Evolutionary conservation across 129 eudicot genomes (phyloP).

Genomic region (Artemisia argyi): DNA sequence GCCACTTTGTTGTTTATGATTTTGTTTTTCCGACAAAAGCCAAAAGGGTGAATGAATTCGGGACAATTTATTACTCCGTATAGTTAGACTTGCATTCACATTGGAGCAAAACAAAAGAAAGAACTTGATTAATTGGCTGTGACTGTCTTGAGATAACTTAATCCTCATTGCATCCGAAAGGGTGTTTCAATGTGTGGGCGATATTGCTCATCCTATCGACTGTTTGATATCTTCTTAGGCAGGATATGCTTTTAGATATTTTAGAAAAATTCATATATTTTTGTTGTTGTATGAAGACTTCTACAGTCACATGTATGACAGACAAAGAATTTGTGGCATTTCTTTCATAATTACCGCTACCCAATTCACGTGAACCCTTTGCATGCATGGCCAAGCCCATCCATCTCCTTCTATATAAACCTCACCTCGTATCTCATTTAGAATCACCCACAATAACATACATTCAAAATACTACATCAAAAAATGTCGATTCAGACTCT

Average conservation of each 20-base stretch:
- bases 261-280: constrained; percentile 7
- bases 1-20: not conserved
- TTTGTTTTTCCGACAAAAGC: too few species aligned
- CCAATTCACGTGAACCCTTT: constrained; percentile 35
- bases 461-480: not conserved
- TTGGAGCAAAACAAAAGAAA: not conserved
- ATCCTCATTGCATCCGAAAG: not conserved
- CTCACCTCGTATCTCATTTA: constrained; percentile 15
- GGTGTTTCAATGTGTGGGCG: constrained; percentile 16
- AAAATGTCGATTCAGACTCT: constrained; percentile 40
- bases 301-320: constrained; percentile 38
- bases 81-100: not conserved
- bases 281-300: constrained; percentile 29
- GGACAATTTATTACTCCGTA: too few species aligned
- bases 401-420: constrained; percentile 40
- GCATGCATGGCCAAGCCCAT: constrained; percentile 49
- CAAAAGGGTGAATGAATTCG: too few species aligned
- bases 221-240: constrained; percentile 4
- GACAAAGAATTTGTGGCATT: constrained; percentile 39
- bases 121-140: not conserved
- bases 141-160: not conserved
- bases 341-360: constrained; percentile 20
- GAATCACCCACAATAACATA: not conserved
- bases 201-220: not conserved
- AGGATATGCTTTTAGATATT: constrained; percentile 29